Percentiles rank a stretch among this genome's conserved stretches.
Evolutionary conservation across 2,329 filamentous ascomycete species (phyloP).

Genomic region (Blumeriella jaapii): DNA sequence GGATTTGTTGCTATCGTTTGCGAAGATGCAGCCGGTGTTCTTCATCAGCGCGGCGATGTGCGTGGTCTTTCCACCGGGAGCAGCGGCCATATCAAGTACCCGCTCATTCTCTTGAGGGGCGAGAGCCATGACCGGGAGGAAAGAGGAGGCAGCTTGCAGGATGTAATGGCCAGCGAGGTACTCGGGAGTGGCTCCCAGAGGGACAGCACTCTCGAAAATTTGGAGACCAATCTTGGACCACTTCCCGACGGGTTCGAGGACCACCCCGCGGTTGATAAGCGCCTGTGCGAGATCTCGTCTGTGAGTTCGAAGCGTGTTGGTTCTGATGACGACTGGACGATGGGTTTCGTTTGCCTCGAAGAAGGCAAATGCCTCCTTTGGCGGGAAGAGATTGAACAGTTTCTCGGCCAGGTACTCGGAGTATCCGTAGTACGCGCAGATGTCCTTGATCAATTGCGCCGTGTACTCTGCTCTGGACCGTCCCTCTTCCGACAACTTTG

Average conservation of each 20-base stretch:
- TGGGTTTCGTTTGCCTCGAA: constrained; percentile 98
- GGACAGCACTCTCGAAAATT: constrained; percentile 77
- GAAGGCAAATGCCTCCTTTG: constrained; percentile 91
- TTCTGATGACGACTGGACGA: constrained; percentile 88
- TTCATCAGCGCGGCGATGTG: constrained; percentile 96
- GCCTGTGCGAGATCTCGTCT: constrained; percentile 77
- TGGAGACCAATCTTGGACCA: constrained; percentile 98
- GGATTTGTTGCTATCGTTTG: constrained; percentile 90
- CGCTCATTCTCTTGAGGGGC: constrained; percentile 89
- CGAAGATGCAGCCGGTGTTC: constrained; percentile 90
- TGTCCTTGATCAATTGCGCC: constrained; percentile 74
- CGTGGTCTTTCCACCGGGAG: constrained; percentile 91
- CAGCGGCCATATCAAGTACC: constrained; percentile 84
- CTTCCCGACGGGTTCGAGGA: constrained; percentile 91
- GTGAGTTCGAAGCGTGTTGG: constrained; percentile 79
- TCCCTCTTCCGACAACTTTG: constrained; percentile 66
- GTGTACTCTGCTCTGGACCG: constrained; percentile 84
- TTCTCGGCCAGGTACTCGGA: constrained; percentile 92
- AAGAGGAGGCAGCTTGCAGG: constrained; percentile 89
- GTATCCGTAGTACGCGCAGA: constrained; percentile 96
- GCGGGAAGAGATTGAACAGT: constrained; percentile 83
- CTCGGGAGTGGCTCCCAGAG: constrained; percentile 85
- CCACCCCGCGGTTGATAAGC: constrained; percentile 91
- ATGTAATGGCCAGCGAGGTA: constrained; percentile 98
- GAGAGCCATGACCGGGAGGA: constrained; percentile 94